phyloP scores from a whole-genome alignment of 1,139 yeast species.

The Kodamaea sp. region DNA sequence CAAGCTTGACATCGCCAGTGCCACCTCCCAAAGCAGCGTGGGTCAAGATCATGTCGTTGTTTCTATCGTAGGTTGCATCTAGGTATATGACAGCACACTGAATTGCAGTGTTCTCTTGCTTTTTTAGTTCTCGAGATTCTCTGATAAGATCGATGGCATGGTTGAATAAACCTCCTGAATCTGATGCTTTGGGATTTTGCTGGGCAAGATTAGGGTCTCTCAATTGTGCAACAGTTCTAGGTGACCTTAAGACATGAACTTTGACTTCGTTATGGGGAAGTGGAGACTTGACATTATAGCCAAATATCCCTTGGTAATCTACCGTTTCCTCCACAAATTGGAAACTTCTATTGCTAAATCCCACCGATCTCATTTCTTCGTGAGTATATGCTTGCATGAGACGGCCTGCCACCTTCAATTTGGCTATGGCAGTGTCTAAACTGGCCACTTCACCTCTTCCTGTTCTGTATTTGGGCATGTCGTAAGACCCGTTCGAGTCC shows the following conservation, averaged over 20 bases:
- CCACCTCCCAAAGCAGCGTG: constrained; percentile 98
- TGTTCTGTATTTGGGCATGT: constrained; percentile 62
- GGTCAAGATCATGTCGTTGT: constrained; percentile 61
- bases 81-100: constrained; percentile 84
- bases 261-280: constrained; percentile 66
- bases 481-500: constrained; percentile 75
- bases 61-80: constrained; percentile 81
- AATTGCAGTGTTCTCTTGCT: constrained; percentile 41
- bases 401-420: constrained; percentile 81
- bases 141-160: constrained; percentile 75
- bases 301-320: constrained; percentile 35
- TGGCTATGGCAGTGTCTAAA: constrained; percentile 73
- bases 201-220: constrained; percentile 83
- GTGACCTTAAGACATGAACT: constrained; percentile 70
- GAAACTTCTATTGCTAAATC: constrained; percentile 80
- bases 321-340: constrained; percentile 69
- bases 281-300: constrained; percentile 35
- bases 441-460: constrained; percentile 63
- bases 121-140: constrained; percentile 33
- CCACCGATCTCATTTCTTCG: constrained; percentile 82
- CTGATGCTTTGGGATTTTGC: constrained; percentile 72
- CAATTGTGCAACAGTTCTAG: constrained; percentile 67
- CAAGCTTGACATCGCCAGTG: constrained; percentile 64
- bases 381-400: constrained; percentile 92
- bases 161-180: constrained; percentile 73